These are phyloP conservation scores for Corallochytrium limacisporum DNA, from an alignment of 78 protist species.

Conservation along the genomic window DNA sequence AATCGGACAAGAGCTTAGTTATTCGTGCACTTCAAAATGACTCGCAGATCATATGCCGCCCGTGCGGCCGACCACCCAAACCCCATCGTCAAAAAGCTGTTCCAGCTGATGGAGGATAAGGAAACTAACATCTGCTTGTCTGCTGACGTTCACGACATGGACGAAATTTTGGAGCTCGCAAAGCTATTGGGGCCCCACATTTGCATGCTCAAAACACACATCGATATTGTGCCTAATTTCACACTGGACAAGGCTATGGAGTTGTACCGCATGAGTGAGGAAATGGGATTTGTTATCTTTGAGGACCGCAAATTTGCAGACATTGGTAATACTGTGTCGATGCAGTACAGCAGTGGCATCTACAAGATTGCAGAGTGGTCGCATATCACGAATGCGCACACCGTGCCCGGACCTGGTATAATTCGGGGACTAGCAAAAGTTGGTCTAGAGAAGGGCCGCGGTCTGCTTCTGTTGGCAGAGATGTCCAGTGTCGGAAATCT, in stretches of 20 bases:
- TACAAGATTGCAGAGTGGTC: constrained; percentile 55
- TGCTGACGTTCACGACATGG: constrained; percentile 31
- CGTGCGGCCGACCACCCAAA: too few relatives aligned
- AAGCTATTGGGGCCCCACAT: constrained; percentile 49
- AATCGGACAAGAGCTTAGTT: too few relatives aligned
- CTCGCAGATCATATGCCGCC: too few relatives aligned
- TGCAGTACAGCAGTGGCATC: constrained; percentile 58
- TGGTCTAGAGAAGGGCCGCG: constrained; percentile 40
- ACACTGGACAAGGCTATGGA: constrained; percentile 8
- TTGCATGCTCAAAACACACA: constrained; percentile 73
- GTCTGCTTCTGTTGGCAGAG: constrained; percentile 62
- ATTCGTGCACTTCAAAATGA: too few relatives aligned
- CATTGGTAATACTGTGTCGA: constrained; percentile 52
- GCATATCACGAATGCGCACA: constrained; percentile 39
- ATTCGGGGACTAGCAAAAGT: constrained; percentile 31
- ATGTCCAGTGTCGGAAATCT: constrained; percentile 38
- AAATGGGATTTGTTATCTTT: constrained; percentile 68
- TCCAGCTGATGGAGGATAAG: constrained; percentile 45
- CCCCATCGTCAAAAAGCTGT: too few relatives aligned
- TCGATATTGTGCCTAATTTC: constrained; percentile 69
- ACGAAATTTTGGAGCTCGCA: neutral
- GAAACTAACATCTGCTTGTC: constrained; percentile 58
- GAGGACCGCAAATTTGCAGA: constrained; percentile 90
- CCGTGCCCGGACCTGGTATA: constrained; percentile 63
- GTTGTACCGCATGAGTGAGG: neutral